Conservation (phyloP, 192 early-diverging fungal species). For the Fimicolochytrium jonesii region DNA sequence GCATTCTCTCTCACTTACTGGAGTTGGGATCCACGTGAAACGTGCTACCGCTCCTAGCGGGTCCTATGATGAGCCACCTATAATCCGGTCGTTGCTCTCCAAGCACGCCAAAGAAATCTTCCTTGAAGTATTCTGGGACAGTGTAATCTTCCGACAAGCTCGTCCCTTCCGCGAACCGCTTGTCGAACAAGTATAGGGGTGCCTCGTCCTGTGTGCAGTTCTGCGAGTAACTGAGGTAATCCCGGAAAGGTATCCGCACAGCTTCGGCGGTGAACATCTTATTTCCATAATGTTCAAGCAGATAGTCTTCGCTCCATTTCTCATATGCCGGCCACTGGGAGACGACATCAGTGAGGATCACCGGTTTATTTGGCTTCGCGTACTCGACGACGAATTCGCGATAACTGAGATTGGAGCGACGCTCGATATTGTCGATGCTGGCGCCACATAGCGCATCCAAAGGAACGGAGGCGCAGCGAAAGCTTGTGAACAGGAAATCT, state of each 20-base stretch:
- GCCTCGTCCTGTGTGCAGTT: constrained; percentile 48
- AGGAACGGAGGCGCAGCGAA: constrained; percentile 45
- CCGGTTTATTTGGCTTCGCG: constrained; percentile 49
- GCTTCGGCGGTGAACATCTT: constrained; percentile 58
- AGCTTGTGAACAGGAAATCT: constrained; percentile 60
- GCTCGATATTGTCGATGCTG: constrained; percentile 49
- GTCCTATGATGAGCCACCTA: constrained; percentile 68
- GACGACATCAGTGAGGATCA: constrained; percentile 62
- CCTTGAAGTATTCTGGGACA: constrained; percentile 58
- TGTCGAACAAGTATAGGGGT: constrained; percentile 69
- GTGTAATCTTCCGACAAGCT: constrained; percentile 49
- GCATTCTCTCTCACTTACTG: constrained; percentile 22
- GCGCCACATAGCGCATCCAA: constrained; percentile 28
- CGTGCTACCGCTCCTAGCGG: constrained; percentile 57
- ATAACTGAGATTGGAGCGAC: constrained; percentile 34
- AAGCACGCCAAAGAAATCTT: constrained; percentile 61
- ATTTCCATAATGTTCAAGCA: constrained; percentile 43
- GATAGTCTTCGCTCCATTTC: constrained; percentile 55
- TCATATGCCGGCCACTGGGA: constrained; percentile 52
- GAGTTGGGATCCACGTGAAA: constrained; percentile 75
- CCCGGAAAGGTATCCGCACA: constrained; percentile 49
- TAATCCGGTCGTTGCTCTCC: constrained; percentile 58
- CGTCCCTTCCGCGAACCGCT: constrained; percentile 46
- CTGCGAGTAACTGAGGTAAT: constrained; percentile 51
- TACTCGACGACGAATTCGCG: constrained; percentile 47